A percentile compares a stretch with the other conserved stretches of the same genome.
phyloP scores from a whole-genome alignment of 2,329 filamentous ascomycete species.

The Epichloe festucae region DNA sequence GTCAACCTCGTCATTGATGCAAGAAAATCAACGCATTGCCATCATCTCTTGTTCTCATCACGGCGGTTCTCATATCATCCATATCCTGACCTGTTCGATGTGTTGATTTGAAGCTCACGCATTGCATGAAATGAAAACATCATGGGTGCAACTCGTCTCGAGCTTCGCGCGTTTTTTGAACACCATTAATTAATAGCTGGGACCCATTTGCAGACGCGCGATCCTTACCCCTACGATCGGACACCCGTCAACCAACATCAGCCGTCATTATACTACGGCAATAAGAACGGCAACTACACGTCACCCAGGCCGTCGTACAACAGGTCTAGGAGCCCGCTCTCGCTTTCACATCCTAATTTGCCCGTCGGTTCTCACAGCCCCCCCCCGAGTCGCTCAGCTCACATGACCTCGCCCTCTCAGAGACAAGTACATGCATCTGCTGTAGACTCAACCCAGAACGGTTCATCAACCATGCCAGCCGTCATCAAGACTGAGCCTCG shows the following conservation, averaged over 20 bases:
- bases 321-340: constrained; percentile 36
- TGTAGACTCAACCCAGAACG: constrained; percentile 27
- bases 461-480: constrained; percentile 22
- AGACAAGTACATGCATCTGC: constrained; percentile 29
- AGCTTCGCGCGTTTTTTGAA: background rate
- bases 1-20: background rate
- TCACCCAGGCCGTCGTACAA: constrained; percentile 33
- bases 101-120: background rate
- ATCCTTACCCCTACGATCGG: constrained; percentile 35
- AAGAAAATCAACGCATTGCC: background rate
- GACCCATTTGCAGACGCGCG: constrained; percentile 28
- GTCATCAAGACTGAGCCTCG: constrained; percentile 27
- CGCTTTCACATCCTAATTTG: constrained; percentile 35
- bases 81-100: background rate
- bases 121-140: background rate
- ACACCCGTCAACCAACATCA: constrained; percentile 28
- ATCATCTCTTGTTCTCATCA: background rate
- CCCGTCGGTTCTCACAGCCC: constrained; percentile 30
- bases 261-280: constrained; percentile 31
- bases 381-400: constrained; percentile 20
- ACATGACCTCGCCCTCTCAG: constrained; percentile 35
- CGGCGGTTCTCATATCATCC: background rate
- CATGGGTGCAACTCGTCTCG: background rate
- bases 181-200: background rate
- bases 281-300: constrained; percentile 32